phyloP scores from a whole-genome alignment of 768 basidiomycete species.

The Mycena vulgaris region DNA sequence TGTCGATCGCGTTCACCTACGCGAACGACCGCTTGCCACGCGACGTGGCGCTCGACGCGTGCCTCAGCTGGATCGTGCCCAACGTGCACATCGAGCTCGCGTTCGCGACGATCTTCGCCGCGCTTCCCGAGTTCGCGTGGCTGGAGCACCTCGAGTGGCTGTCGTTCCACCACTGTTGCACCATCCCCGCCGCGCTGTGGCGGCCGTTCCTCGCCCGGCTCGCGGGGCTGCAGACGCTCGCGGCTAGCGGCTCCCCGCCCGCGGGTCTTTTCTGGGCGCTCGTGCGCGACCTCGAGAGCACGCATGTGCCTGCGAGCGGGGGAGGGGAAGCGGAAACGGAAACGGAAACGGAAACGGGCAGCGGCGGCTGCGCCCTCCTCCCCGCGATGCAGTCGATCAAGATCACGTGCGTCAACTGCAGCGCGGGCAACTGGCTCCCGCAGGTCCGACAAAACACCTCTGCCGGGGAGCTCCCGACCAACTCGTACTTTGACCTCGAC shows the following conservation, averaged over 20 bases:
- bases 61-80: slow-evolving; percentile 7
- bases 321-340: no score
- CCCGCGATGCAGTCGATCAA: slow-evolving; percentile 9
- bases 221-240: slow-evolving; percentile 2
- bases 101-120: neutral
- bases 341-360: no score
- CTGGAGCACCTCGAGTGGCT: slow-evolving; percentile 3
- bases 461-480: neutral
- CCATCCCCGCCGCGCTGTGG: slow-evolving; percentile 6
- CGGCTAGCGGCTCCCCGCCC: neutral
- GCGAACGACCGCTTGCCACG: neutral
- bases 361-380: slow-evolving; percentile 7
- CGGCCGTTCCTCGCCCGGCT: slow-evolving; percentile 6
- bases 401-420: neutral
- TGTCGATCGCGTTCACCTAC: slow-evolving; percentile 2
- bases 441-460: no score
- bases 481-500: slow-evolving; percentile 22
- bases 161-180: neutral
- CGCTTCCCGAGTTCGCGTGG: neutral
- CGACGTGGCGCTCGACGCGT: neutral
- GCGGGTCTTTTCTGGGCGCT: slow-evolving; percentile 21
- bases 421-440: slow-evolving; percentile 14
- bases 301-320: no score
- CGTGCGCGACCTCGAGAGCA: slow-evolving; percentile 7
- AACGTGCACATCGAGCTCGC: neutral